phyloP scores from a whole-genome alignment of 805 yeast species.

The Millerago galiae region DNA sequence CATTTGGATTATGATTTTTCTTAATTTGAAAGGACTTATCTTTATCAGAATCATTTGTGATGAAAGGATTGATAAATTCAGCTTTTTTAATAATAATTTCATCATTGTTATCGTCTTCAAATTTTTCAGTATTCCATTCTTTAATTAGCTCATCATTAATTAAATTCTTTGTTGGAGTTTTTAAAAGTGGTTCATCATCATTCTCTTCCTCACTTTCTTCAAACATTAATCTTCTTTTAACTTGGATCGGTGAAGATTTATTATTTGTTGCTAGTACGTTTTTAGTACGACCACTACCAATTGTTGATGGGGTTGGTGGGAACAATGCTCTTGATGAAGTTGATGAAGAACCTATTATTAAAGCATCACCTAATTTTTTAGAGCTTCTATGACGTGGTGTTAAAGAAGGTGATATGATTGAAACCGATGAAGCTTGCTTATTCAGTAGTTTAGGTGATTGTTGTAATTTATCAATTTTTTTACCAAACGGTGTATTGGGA shows the following conservation, averaged over 20 bases:
- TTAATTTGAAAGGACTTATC: background rate
- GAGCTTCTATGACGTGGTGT: constrained; percentile 19
- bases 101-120: constrained; percentile 13
- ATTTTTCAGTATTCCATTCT: constrained; percentile 27
- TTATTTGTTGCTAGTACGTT: constrained; percentile 1
- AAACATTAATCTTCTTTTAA: constrained; percentile 19
- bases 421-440: constrained; percentile 4
- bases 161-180: constrained; percentile 30
- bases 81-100: constrained; percentile 14
- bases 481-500: constrained; percentile 21
- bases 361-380: constrained; percentile 13
- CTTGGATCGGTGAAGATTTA: constrained; percentile 8
- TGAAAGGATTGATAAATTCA: constrained; percentile 19
- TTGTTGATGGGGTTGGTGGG: constrained; percentile 26
- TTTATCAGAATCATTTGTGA: constrained; percentile 5
- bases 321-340: constrained; percentile 18
- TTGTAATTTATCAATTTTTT: constrained; percentile 8
- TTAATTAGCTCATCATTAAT: constrained; percentile 27
- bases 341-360: constrained; percentile 2
- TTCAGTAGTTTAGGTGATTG: constrained; percentile 8
- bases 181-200: constrained; percentile 7
- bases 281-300: constrained; percentile 23
- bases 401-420: constrained; percentile 16
- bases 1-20: constrained; percentile 15
- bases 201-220: constrained; percentile 13